Evolutionary conservation across 108 stramenopile species (phyloP).

Genomic region (Skeletonema grethae): DNA sequence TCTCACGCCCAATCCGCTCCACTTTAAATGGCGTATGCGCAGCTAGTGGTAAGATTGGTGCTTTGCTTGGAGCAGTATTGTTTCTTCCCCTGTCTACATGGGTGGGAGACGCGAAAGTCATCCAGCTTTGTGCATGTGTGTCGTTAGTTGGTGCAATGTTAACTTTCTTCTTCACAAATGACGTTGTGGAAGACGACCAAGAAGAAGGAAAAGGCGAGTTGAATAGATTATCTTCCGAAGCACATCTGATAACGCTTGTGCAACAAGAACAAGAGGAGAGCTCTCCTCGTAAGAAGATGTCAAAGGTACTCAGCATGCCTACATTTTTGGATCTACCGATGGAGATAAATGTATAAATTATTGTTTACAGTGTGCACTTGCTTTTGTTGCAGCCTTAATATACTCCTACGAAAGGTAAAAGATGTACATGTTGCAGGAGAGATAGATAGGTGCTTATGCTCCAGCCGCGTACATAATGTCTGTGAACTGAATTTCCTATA

Average conservation of each 20-base stretch:
- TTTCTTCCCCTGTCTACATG: conserved; percentile 48
- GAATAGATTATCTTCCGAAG: neutral
- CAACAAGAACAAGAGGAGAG: neutral
- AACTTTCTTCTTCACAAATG: conserved; percentile 30
- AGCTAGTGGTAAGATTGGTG: conserved; percentile 83
- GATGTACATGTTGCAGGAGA: no score
- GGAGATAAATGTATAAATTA: no score
- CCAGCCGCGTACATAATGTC: no score
- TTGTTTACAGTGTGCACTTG: no score
- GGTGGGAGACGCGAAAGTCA: conserved; percentile 53
- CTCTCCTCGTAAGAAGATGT: neutral
- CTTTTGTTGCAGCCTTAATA: no score
- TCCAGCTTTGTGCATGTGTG: conserved; percentile 51
- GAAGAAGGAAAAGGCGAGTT: neutral
- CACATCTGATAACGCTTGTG: neutral
- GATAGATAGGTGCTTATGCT: no score
- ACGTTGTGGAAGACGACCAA: neutral
- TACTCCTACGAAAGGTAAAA: no score
- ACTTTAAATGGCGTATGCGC: conserved; percentile 90
- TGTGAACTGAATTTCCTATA: no score
- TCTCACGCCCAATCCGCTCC: conserved; percentile 65
- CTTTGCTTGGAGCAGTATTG: conserved; percentile 53
- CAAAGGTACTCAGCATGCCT: conserved; percentile 22
- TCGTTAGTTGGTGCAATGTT: conserved; percentile 46
- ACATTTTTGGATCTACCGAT: conserved; percentile 28